A percentile compares a stretch with the other conserved stretches of the same genome.
Evolutionary conservation across 768 basidiomycete species (phyloP).

Genomic region (Mycena floridula): DNA sequence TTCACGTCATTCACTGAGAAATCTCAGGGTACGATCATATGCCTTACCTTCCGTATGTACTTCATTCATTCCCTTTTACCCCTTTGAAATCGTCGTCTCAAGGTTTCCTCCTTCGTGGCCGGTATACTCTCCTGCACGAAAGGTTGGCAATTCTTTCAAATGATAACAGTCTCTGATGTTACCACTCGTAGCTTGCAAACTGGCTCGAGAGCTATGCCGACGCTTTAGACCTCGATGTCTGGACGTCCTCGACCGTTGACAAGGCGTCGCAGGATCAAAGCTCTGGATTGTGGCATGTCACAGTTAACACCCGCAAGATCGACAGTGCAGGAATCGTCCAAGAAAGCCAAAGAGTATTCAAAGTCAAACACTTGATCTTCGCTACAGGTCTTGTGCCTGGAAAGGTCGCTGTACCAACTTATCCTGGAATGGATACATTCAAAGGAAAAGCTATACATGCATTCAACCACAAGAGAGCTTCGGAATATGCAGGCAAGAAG

Average conservation of each 20-base stretch:
- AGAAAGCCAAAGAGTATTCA: neutral
- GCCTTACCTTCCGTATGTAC: conserved; percentile 52
- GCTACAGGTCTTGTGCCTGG: neutral
- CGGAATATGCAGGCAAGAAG: conserved; percentile 52
- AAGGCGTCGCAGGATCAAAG: conserved; percentile 29
- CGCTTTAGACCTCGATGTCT: conserved; percentile 54
- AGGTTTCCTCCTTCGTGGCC: conserved; percentile 61
- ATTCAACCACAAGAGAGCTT: conserved; percentile 37
- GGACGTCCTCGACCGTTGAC: conserved; percentile 44
- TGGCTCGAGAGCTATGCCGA: conserved; percentile 62
- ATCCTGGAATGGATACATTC: conserved; percentile 24
- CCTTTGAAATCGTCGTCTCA: too few relatives aligned
- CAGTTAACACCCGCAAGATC: conserved; percentile 19
- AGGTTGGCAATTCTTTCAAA: too few relatives aligned
- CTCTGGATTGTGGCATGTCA: conserved; percentile 37
- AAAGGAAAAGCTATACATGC: conserved; percentile 53
- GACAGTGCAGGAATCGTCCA: neutral
- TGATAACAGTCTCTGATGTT: neutral
- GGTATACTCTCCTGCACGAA: conserved; percentile 48
- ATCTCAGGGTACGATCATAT: conserved; percentile 47
- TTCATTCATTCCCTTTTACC: neutral
- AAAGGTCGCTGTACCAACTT: neutral
- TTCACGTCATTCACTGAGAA: neutral
- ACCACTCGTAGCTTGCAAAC: conserved; percentile 42
- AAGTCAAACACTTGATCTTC: neutral